Evolutionary conservation across 768 basidiomycete species (phyloP).

Genomic region (Naganishia vaughanmartiniae): DNA sequence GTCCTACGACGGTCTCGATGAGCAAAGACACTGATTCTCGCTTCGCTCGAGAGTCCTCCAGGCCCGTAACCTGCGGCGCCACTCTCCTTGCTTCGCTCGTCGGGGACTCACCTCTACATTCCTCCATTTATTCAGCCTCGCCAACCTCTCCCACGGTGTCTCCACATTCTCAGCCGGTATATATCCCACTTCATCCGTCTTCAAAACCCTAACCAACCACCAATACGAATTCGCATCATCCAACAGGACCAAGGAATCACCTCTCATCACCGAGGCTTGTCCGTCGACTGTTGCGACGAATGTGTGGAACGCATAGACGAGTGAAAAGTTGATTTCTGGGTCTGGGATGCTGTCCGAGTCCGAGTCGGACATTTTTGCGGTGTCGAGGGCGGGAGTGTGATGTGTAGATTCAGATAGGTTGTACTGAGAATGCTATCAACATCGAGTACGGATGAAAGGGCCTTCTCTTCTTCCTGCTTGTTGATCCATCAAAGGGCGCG

Average conservation of each 20-base stretch:
- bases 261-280: conserved; percentile 97
- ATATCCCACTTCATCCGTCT: conserved; percentile 97
- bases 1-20: too few species aligned
- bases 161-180: conserved; percentile 99
- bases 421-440: too few species aligned
- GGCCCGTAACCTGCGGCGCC: not conserved
- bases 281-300: conserved; percentile 98
- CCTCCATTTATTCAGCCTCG: conserved; percentile 90
- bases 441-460: too few species aligned
- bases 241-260: conserved; percentile 91
- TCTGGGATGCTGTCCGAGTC: conserved; percentile 48
- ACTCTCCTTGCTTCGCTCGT: not conserved
- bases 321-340: conserved; percentile 51
- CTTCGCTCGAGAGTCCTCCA: not conserved
- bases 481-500: too few species aligned
- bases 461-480: not conserved
- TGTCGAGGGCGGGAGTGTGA: too few species aligned
- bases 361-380: conserved; percentile 26
- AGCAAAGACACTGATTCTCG: too few species aligned
- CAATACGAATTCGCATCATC: conserved; percentile 99
- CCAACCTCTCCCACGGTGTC: conserved; percentile 93
- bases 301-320: conserved; percentile 62
- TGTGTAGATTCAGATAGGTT: too few species aligned
- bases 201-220: conserved; percentile 98
- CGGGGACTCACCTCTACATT: conserved; percentile 70